Percentiles rank a stretch among this genome's conserved stretches.
These are phyloP conservation scores for Colletotrichum neosansevieriae DNA, from an alignment of 2,329 filamentous ascomycete species.

Conservation along the genomic window DNA sequence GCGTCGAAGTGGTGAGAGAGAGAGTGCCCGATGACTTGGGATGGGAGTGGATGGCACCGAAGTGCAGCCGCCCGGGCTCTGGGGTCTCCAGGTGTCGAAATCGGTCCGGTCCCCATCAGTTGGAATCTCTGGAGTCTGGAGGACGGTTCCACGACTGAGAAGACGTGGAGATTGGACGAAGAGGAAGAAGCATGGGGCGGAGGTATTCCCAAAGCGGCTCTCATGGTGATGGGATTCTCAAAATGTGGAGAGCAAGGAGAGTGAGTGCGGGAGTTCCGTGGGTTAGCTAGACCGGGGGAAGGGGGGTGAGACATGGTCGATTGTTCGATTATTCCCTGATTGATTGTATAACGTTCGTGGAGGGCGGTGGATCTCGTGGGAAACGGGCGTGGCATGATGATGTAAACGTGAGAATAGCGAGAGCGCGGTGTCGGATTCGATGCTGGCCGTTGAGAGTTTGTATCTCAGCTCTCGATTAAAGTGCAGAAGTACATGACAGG, in stretches of 20 bases:
- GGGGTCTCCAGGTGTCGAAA: conserved; percentile 38
- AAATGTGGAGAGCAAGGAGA: conserved; percentile 7
- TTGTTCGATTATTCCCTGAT: conserved; percentile 1
- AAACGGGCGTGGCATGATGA: conserved; percentile 27
- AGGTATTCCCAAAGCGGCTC: conserved; percentile 31
- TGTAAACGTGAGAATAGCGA: conserved; percentile 21
- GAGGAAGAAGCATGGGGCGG: conserved; percentile 1
- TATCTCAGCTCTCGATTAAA: background rate
- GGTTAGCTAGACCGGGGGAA: background rate
- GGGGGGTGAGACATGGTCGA: too few relatives aligned
- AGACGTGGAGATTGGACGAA: conserved; percentile 17
- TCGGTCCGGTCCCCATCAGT: conserved; percentile 36
- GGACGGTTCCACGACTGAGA: background rate
- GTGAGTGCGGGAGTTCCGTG: background rate
- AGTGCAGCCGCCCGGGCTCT: conserved; percentile 31
- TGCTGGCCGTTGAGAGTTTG: conserved; percentile 2
- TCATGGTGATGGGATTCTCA: conserved; percentile 19
- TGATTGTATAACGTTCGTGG: conserved; percentile 35
- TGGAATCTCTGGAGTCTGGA: background rate
- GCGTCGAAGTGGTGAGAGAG: background rate
- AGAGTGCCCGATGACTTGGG: conserved; percentile 36
- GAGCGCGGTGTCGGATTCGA: conserved; percentile 1
- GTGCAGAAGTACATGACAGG: background rate
- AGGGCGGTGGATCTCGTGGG: conserved; percentile 8
- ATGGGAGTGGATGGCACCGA: conserved; percentile 32